These are phyloP conservation scores for Boletus fagicola DNA, from an alignment of 768 basidiomycete species.

Conservation along the genomic window DNA sequence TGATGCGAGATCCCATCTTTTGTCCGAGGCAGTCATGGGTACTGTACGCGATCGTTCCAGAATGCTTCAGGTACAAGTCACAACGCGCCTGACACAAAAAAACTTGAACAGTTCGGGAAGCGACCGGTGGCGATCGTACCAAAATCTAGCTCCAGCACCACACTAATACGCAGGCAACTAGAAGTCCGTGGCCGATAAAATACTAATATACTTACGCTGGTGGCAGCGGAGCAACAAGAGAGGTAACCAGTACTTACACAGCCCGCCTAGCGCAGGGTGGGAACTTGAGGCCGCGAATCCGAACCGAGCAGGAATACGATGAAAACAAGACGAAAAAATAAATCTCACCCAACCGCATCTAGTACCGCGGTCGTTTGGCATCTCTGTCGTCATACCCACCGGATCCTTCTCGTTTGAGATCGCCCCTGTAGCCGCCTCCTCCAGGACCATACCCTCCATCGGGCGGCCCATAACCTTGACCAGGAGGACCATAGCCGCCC, in stretches of 20 bases:
- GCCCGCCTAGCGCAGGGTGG: constrained; percentile 31
- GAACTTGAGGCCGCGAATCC: constrained; percentile 26
- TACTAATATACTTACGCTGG: constrained; percentile 39
- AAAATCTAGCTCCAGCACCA: constrained; percentile 7
- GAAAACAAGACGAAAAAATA: constrained; percentile 27
- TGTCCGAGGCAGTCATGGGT: neutral
- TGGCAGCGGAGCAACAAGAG: constrained; percentile 28
- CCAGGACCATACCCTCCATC: constrained; percentile 44
- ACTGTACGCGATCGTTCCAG: neutral
- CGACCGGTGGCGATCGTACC: constrained; percentile 2
- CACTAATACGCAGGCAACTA: constrained; percentile 7
- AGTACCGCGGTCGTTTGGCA: constrained; percentile 78
- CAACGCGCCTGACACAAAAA: neutral
- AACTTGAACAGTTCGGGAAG: neutral
- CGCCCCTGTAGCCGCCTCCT: constrained; percentile 62
- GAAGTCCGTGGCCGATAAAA: constrained; percentile 22
- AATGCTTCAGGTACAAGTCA: neutral
- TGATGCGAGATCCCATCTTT: constrained; percentile 19
- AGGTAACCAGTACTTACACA: constrained; percentile 34
- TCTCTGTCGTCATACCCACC: constrained; percentile 84
- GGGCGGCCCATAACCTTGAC: constrained; percentile 43
- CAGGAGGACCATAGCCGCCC: constrained; percentile 42
- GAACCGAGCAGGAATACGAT: constrained; percentile 22
- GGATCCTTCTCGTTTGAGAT: constrained; percentile 73
- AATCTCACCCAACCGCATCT: constrained; percentile 41